A percentile compares a stretch with the other conserved stretches of the same genome.
Conservation (phyloP, 306 rosid species). For the Sphenostylis stenocarpa region DNA sequence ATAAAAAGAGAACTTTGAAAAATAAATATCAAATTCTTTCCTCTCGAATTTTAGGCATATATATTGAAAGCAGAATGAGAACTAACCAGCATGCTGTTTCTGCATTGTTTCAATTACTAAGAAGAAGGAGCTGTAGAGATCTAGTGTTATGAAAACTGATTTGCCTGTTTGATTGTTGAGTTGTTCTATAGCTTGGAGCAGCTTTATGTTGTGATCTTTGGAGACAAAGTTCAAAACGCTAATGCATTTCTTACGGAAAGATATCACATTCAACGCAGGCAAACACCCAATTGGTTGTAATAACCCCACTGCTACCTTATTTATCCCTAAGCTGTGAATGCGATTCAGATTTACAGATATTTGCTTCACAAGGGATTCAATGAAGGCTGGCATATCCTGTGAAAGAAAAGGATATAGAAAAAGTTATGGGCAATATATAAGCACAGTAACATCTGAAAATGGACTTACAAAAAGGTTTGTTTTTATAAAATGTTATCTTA, state of each 20-base stretch:
- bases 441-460: not conserved
- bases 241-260: constrained; percentile 16
- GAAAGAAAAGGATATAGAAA: not conserved
- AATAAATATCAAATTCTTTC: not conserved
- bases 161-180: constrained; percentile 28
- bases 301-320: constrained; percentile 42
- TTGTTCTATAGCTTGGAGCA: constrained; percentile 30
- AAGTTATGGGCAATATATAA: not conserved
- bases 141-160: constrained; percentile 36
- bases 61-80: not conserved
- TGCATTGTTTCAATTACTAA: constrained; percentile 18
- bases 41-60: not conserved
- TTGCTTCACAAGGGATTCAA: constrained; percentile 40
- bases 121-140: constrained; percentile 41
- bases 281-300: constrained; percentile 55
- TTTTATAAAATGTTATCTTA: too few species aligned
- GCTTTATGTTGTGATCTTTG: constrained; percentile 37
- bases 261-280: not conserved
- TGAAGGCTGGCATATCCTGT: constrained; percentile 35
- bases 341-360: constrained; percentile 34
- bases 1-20: not conserved
- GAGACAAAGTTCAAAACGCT: constrained; percentile 28
- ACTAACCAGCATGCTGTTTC: constrained; percentile 8
- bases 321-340: constrained; percentile 40
- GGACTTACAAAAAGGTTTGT: too few species aligned